Evolutionary conservation across 495 filamentous ascomycete species (phyloP).

Genomic region (Tuber indicum): DNA sequence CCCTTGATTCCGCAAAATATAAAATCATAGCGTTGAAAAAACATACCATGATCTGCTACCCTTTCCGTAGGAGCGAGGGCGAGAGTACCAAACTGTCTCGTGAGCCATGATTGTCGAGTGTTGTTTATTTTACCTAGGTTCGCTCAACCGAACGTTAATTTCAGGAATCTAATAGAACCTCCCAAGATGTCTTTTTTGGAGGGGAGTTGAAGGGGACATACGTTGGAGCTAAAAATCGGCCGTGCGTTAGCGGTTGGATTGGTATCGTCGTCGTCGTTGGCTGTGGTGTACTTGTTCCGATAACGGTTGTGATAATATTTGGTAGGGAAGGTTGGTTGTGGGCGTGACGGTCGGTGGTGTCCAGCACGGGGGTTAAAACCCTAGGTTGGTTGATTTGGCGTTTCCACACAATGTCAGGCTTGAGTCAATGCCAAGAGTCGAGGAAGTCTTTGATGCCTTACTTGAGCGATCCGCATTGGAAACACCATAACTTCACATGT

Average conservation of each 20-base stretch:
- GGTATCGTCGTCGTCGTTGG: neutral
- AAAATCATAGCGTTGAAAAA: neutral
- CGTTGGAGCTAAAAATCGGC: neutral
- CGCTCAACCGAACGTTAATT: neutral
- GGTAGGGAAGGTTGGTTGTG: neutral
- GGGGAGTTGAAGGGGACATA: neutral
- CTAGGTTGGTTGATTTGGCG: neutral
- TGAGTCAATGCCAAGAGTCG: neutral
- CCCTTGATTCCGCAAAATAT: conserved; percentile 12
- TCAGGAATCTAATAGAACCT: neutral
- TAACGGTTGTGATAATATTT: neutral
- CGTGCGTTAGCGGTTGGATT: neutral
- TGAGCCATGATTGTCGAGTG: conserved; percentile 41
- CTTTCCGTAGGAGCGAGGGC: conserved; percentile 94
- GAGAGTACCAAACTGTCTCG: conserved; percentile 99
- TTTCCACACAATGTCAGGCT: neutral
- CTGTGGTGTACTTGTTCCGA: neutral
- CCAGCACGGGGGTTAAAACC: neutral
- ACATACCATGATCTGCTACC: conserved; percentile 81
- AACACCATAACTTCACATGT: neutral
- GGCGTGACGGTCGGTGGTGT: neutral
- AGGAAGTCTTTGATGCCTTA: neutral
- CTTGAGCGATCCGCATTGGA: neutral
- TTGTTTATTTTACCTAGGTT: neutral
- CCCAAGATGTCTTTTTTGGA: neutral